phyloP scores from a whole-genome alignment of 768 basidiomycete genomes.

The Brasilioporus rufonigricans region DNA sequence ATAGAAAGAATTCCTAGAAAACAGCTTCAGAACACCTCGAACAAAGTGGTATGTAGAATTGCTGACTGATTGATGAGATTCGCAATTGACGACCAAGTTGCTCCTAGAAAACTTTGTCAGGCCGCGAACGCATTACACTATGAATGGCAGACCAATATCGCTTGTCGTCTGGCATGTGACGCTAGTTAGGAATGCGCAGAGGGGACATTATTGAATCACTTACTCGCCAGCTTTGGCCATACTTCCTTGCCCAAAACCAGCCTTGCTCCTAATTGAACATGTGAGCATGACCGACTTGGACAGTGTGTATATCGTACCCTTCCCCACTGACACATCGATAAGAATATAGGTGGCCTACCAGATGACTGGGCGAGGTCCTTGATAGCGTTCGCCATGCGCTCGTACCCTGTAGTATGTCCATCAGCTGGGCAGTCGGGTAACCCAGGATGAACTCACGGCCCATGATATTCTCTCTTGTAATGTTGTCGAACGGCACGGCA shows the following conservation, averaged over 20 bases:
- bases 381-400: slow-evolving; percentile 61
- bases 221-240: slow-evolving; percentile 69
- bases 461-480: slow-evolving; percentile 53
- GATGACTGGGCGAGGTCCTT: slow-evolving; percentile 43
- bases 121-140: neutral
- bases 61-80: slow-evolving; percentile 54
- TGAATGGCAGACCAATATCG: slow-evolving; percentile 40
- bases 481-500: slow-evolving; percentile 55
- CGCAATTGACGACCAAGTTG: slow-evolving; percentile 50
- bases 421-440: neutral
- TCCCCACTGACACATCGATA: slow-evolving; percentile 70
- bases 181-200: slow-evolving; percentile 1
- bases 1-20: slow-evolving; percentile 60
- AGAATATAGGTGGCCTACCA: slow-evolving; percentile 52
- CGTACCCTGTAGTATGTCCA: slow-evolving; percentile 43
- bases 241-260: slow-evolving; percentile 58
- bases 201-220: slow-evolving; percentile 12
- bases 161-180: slow-evolving; percentile 42
- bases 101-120: slow-evolving; percentile 28
- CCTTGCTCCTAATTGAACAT: slow-evolving; percentile 48
- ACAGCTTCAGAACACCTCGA: neutral
- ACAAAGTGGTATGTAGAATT: neutral
- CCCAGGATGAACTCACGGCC: slow-evolving; percentile 40
- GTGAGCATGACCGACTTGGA: neutral
- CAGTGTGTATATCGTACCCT: slow-evolving; percentile 37